Evolutionary conservation across 2,329 filamentous ascomycete genomes (phyloP).

Genomic region (Botrytis squamosa): DNA sequence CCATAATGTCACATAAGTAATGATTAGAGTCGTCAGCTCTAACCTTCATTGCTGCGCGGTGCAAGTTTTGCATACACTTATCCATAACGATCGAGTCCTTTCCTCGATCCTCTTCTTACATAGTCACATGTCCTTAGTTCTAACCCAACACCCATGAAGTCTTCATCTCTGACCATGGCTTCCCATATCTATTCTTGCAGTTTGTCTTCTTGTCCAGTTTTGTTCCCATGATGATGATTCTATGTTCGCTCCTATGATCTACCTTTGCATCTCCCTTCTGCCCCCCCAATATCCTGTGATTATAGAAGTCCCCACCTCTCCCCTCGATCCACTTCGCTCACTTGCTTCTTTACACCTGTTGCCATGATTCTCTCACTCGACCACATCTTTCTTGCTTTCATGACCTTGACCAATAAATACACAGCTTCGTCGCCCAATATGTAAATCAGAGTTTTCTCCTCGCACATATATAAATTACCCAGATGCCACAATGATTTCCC

Average conservation of each 20-base stretch:
- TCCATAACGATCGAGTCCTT: fast-evolving
- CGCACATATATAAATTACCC: fast-evolving
- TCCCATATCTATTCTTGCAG: neutral
- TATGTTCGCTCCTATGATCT: neutral
- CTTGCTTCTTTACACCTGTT: no score
- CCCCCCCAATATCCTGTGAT: neutral
- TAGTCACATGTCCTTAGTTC: fast-evolving
- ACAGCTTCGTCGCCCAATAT: fast-evolving
- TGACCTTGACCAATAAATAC: fast-evolving
- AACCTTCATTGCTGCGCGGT: neutral
- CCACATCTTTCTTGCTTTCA: neutral
- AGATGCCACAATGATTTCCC: neutral
- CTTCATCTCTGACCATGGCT: neutral
- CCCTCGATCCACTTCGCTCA: neutral
- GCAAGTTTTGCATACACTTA: neutral
- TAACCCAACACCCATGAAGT: neutral
- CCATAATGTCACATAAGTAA: fast-evolving
- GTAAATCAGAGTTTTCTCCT: neutral
- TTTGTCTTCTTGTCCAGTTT: fast-evolving
- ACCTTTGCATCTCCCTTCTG: fast-evolving
- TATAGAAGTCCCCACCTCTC: neutral
- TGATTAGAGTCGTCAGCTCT: fast-evolving
- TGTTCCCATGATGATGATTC: neutral
- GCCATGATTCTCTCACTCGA: neutral
- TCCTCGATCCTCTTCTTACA: neutral